Base-by-base conservation (phyloP, 108 stramenopile genomes). In the Chaetoceros muelleri region DNA sequence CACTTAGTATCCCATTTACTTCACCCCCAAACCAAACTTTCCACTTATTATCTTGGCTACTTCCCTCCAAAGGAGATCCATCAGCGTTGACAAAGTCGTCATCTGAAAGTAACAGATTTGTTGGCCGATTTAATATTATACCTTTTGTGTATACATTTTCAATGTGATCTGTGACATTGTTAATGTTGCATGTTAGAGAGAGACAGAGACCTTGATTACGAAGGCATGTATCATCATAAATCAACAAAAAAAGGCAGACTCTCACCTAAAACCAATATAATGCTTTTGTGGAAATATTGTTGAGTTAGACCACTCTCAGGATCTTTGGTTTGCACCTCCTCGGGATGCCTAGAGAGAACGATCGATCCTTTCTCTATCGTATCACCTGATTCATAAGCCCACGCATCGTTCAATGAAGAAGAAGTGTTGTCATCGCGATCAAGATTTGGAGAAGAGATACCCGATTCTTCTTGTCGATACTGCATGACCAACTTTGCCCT, bases 11-110 rank as follows among this genome's bases (percentile, higher is more conserved):
- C 2, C 65, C 67, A n/a, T 44, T 55, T 2, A 80, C 69, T 27
- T 80, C 79, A 21, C 79, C 79, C 28, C 79, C 79, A 64, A 76
- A 80, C 57, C 64, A 75, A n/a, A 74, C 67, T 2, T 62, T 24
- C 73, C 70, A 74, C 24, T 23, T 29, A 45, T 62, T 62, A 16
- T 31, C 25, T 10, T 56, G 21, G 20, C 13, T 0, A 18, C 13
- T 20, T 53, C 53, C 40, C 0, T 45, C 27, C 31, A 25, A 57
- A 18, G 46, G 50, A 7, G 40, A 49, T 26, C 70, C 69, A 24
- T 61, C 57, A 46, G 24, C 67, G n/a, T 49, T 67, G 0, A 67
- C 45, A 67, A 78, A 68, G 2, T 74, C 76, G 49, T 78, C 64
- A 51, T 60, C 52, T 25, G 49, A 34, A 46, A 74, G 64, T 40